A percentile compares a stretch with the other conserved stretches of the same genome.
These are phyloP conservation scores for Sambucus nigra DNA, from an alignment of 129 eudicot species.

Conservation along the genomic window DNA sequence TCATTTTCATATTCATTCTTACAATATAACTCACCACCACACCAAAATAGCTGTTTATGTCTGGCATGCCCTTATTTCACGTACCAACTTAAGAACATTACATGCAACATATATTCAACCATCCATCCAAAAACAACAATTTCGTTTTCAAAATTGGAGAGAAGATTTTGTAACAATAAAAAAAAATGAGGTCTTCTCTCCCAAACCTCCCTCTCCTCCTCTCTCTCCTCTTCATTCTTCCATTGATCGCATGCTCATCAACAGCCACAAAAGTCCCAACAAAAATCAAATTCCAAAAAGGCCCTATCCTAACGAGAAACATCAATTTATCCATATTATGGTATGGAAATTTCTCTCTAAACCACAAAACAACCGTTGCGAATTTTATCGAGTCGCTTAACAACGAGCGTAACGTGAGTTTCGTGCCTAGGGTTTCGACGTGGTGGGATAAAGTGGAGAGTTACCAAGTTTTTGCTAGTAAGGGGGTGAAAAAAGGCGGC, in stretches of 20 bases:
- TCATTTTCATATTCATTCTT: too few relatives aligned
- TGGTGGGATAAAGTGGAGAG: conserved; percentile 10
- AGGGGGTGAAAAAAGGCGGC: not conserved
- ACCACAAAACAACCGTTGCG: not conserved
- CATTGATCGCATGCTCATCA: too few relatives aligned
- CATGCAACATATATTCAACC: too few relatives aligned
- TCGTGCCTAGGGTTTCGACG: not conserved
- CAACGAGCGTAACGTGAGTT: not conserved
- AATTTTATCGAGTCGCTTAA: not conserved
- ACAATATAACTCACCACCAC: too few relatives aligned
- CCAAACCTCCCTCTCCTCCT: not conserved
- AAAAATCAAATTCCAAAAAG: conserved; percentile 1
- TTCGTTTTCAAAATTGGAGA: too few relatives aligned
- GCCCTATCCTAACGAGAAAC: conserved; percentile 7
- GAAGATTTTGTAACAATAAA: conserved; percentile 5
- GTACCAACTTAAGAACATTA: too few relatives aligned
- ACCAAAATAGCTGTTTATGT: too few relatives aligned
- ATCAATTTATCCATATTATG: conserved; percentile 2
- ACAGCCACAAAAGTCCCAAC: not conserved
- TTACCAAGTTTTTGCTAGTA: not conserved
- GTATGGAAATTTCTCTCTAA: not conserved
- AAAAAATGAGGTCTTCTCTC: conserved; percentile 8
- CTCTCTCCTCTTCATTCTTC: not conserved
- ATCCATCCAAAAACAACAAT: not conserved
- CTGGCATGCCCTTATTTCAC: too few relatives aligned